A percentile compares a stretch with the other conserved stretches of the same genome.
These are phyloP conservation scores for Phyllosticta ampelicida DNA, from an alignment of 2,329 filamentous ascomycete species.

Conservation along the genomic window DNA sequence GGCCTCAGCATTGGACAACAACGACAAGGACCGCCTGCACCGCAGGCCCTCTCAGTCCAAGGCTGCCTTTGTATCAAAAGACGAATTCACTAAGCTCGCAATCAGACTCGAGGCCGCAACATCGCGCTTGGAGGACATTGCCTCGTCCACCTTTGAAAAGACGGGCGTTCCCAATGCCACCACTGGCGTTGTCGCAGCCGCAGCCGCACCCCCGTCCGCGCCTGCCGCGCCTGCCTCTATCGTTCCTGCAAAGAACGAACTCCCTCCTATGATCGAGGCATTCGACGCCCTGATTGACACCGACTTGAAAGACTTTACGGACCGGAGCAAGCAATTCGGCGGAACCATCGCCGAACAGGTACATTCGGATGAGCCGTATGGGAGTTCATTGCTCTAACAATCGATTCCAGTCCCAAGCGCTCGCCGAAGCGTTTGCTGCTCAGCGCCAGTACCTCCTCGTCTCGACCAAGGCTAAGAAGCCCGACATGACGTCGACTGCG, in stretches of 20 bases:
- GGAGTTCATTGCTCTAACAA: background rate
- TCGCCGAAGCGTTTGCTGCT: conserved; percentile 61
- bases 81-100: conserved; percentile 39
- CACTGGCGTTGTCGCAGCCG: conserved; percentile 26
- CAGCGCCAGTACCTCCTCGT: conserved; percentile 83
- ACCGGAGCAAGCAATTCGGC: conserved; percentile 67
- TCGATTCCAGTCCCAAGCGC: conserved; percentile 39
- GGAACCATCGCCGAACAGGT: conserved; percentile 73
- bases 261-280: conserved; percentile 62
- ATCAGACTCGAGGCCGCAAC: conserved; percentile 91
- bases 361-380: conserved; percentile 11
- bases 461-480: conserved; percentile 85
- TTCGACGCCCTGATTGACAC: conserved; percentile 70
- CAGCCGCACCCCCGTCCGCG: conserved; percentile 15
- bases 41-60: conserved; percentile 11
- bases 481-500: conserved; percentile 57
- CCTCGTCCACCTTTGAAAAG: conserved; percentile 56
- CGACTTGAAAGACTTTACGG: conserved; percentile 67
- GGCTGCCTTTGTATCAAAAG: conserved; percentile 21
- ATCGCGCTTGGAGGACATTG: conserved; percentile 91
- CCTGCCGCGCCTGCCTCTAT: conserved; percentile 18
- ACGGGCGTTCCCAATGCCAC: conserved; percentile 32
- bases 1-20: conserved; percentile 14
- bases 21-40: conserved; percentile 12
- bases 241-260: conserved; percentile 15